A percentile compares a stretch with the other conserved stretches of the same genome.
Conservation (phyloP, 2,329 filamentous ascomycete species). For the Calonectria pseudoreteaudii region DNA sequence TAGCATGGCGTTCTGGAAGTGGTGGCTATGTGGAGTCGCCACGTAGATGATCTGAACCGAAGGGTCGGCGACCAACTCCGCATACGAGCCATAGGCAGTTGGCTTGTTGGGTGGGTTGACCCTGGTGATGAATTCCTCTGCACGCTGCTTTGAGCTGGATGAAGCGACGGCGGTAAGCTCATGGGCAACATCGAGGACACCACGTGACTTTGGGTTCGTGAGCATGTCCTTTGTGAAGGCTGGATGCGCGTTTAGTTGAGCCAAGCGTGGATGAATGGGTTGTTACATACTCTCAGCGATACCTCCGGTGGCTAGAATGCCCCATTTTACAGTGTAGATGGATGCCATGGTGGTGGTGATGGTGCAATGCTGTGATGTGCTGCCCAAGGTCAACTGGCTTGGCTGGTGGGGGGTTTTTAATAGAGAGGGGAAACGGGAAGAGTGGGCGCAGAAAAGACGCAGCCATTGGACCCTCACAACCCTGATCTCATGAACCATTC, state of each 20-base stretch:
- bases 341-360: neutral
- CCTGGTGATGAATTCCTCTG: neutral
- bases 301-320: constrained; percentile 2
- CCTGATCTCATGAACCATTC: neutral
- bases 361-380: neutral
- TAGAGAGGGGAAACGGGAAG: neutral
- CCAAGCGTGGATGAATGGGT: neutral
- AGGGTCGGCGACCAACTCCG: constrained; percentile 45
- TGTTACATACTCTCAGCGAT: neutral
- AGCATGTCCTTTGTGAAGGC: constrained; percentile 6
- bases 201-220: constrained; percentile 5
- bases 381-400: neutral
- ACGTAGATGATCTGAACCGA: constrained; percentile 52
- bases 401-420: neutral
- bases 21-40: constrained; percentile 50
- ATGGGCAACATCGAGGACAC: neutral
- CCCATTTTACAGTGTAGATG: constrained; percentile 10
- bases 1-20: constrained; percentile 49
- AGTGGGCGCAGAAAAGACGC: neutral
- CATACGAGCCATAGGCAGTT: constrained; percentile 38
- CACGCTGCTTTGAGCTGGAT: constrained; percentile 3
- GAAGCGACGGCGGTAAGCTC: neutral
- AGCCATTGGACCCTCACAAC: neutral
- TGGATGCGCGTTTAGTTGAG: neutral
- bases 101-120: neutral